These are phyloP conservation scores for Euphrasia confusa DNA, from an alignment of 257 asterid species.

Conservation along the genomic window DNA sequence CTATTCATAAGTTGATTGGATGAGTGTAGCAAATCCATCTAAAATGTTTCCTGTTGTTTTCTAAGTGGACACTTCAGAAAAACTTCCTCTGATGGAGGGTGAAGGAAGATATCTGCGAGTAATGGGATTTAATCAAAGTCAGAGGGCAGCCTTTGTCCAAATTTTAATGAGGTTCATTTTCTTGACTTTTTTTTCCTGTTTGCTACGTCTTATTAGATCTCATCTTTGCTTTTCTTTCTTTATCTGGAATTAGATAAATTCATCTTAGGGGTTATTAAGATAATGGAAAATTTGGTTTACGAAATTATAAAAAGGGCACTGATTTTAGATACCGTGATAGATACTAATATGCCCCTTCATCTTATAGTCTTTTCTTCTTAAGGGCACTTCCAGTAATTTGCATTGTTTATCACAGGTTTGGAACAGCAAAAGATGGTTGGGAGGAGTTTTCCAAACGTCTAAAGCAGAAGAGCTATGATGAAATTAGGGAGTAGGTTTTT, in stretches of 20 bases:
- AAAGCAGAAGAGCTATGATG: constrained; percentile 78
- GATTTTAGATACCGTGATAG: too few relatives aligned
- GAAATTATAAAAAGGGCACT: too few relatives aligned
- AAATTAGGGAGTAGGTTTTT: constrained; percentile 66
- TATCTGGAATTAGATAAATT: not conserved
- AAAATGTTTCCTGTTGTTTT: constrained; percentile 25
- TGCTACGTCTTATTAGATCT: constrained; percentile 4
- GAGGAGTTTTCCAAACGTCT: constrained; percentile 73
- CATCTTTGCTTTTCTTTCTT: constrained; percentile 15
- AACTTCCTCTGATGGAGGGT: constrained; percentile 92
- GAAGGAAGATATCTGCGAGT: constrained; percentile 88
- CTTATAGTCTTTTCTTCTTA: constrained; percentile 16
- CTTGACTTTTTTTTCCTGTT: constrained; percentile 16
- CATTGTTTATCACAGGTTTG: constrained; percentile 51
- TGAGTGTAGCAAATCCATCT: constrained; percentile 11
- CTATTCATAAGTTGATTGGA: constrained; percentile 8
- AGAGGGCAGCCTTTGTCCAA: constrained; percentile 85
- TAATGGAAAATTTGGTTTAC: too few relatives aligned
- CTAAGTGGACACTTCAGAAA: constrained; percentile 60
- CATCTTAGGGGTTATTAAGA: too few relatives aligned
- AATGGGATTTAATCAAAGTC: constrained; percentile 83
- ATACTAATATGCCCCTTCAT: not conserved
- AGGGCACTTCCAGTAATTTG: constrained; percentile 23
- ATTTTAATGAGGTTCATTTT: constrained; percentile 72
- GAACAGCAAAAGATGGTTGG: constrained; percentile 84